Percentiles rank a stretch among this genome's conserved stretches.
Conservation (phyloP, 768 basidiomycete species). For the Chalciporus piperatus region DNA sequence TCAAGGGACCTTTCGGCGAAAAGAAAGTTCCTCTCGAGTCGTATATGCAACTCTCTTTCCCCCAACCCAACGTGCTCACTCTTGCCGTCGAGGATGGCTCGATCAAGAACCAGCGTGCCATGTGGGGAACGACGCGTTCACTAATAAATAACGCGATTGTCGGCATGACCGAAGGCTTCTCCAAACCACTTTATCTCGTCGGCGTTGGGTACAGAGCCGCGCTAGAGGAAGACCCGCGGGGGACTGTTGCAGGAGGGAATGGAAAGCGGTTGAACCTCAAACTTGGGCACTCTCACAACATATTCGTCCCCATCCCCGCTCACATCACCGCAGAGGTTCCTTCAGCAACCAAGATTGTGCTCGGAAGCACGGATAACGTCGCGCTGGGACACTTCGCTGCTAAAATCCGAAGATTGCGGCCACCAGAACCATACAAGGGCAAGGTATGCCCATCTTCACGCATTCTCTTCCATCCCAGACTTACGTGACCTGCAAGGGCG, state of each 20-base stretch:
- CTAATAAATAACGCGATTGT: slow-evolving; percentile 85
- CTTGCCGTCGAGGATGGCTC: slow-evolving; percentile 55
- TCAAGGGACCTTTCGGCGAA: slow-evolving; percentile 58
- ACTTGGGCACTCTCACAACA: slow-evolving; percentile 87
- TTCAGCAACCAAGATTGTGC: slow-evolving; percentile 75
- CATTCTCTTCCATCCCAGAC: background rate
- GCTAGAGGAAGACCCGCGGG: slow-evolving; percentile 77
- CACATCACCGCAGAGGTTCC: slow-evolving; percentile 82
- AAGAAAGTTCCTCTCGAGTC: slow-evolving; percentile 46
- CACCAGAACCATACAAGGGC: slow-evolving; percentile 96
- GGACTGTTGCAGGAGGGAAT: slow-evolving; percentile 50
- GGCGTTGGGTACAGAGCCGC: slow-evolving; percentile 93
- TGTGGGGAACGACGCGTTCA: slow-evolving; percentile 95
- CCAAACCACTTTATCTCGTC: slow-evolving; percentile 80
- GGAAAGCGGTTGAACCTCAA: slow-evolving; percentile 83
- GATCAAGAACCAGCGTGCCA: slow-evolving; percentile 74
- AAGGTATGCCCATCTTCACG: slow-evolving; percentile 58
- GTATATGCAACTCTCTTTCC: slow-evolving; percentile 41
- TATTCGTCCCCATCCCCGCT: slow-evolving; percentile 77
- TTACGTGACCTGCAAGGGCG: slow-evolving; percentile 53
- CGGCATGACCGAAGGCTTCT: slow-evolving; percentile 89
- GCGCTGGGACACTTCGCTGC: slow-evolving; percentile 85
- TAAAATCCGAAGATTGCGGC: slow-evolving; percentile 75
- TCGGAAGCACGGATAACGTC: slow-evolving; percentile 88
- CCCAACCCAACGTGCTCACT: slow-evolving; percentile 32